Evolutionary conservation across 768 basidiomycete species (phyloP).

Genomic region (Mycena galopus): DNA sequence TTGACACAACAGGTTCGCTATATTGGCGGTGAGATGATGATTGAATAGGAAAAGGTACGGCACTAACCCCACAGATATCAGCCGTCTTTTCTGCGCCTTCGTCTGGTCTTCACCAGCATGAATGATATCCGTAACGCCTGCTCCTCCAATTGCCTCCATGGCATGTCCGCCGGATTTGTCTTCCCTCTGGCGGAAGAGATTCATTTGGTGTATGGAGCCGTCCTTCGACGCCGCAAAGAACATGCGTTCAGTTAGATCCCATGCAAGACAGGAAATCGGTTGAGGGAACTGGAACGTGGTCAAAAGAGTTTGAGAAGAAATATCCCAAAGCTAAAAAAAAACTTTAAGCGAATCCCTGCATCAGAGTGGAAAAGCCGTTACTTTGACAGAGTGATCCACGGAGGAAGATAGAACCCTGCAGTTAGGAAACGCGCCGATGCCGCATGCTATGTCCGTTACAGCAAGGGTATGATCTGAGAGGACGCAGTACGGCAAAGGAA

Average conservation of each 20-base stretch:
- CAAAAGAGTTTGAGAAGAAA: slow-evolving; percentile 78
- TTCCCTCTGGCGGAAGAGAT: slow-evolving; percentile 77
- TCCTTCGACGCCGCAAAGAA: slow-evolving; percentile 89
- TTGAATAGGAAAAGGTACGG: slow-evolving; percentile 14
- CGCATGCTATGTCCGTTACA: slow-evolving; percentile 84
- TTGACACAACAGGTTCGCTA: slow-evolving; percentile 80
- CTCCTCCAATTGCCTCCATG: slow-evolving; percentile 82
- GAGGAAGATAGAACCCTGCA: slow-evolving; percentile 86
- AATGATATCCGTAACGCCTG: slow-evolving; percentile 77
- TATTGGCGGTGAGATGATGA: slow-evolving; percentile 13
- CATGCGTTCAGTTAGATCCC: slow-evolving; percentile 88
- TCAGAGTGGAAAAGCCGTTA: slow-evolving; percentile 44
- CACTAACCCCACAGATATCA: slow-evolving; percentile 79
- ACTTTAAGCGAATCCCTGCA: slow-evolving; percentile 27
- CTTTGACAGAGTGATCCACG: slow-evolving; percentile 93
- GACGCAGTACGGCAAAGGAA: slow-evolving; percentile 81
- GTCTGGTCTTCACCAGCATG: slow-evolving; percentile 67
- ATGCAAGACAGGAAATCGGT: slow-evolving; percentile 75
- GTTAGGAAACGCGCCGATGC: slow-evolving; percentile 82
- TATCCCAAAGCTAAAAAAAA: slow-evolving; percentile 79
- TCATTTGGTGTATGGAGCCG: slow-evolving; percentile 84
- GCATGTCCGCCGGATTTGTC: slow-evolving; percentile 63
- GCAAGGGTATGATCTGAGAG: slow-evolving; percentile 94
- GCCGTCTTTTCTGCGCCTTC: slow-evolving; percentile 62
- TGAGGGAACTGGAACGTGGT: slow-evolving; percentile 91